Conservation (phyloP, 2,329 filamentous ascomycete genomes). For the Hypoxylon sp. region DNA sequence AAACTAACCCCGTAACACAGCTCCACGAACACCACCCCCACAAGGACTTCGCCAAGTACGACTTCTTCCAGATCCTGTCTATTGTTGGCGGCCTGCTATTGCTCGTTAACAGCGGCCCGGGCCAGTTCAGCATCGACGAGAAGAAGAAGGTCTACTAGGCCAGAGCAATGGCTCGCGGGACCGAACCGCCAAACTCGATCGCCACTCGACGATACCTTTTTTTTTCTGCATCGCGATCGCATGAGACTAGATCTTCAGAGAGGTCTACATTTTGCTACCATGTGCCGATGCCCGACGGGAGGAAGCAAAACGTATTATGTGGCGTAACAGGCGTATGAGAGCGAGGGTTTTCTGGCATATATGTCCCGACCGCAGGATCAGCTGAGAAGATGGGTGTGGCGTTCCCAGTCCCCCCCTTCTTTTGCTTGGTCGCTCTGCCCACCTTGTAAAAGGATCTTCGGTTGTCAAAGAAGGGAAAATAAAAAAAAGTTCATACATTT, state of each 20-base stretch:
- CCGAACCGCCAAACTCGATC: background rate
- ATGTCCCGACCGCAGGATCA: constrained; percentile 20
- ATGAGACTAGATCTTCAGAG: constrained; percentile 15
- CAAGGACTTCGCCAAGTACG: constrained; percentile 99
- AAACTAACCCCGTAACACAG: constrained; percentile 55
- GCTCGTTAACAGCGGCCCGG: constrained; percentile 97
- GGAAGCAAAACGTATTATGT: constrained; percentile 20
- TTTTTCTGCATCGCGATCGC: constrained; percentile 30
- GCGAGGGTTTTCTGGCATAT: constrained; percentile 4
- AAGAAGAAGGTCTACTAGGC: constrained; percentile 99
- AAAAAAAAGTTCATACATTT: constrained; percentile 21
- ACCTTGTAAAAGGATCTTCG: constrained; percentile 11
- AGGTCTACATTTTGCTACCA: constrained; percentile 10
- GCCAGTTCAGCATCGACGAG: constrained; percentile 98
- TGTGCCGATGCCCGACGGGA: constrained; percentile 24
- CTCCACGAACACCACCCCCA: constrained; percentile 98
- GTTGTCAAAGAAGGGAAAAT: constrained; percentile 5
- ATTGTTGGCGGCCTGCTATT: constrained; percentile 97
- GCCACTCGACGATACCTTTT: constrained; percentile 8
- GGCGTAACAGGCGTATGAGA: constrained; percentile 30
- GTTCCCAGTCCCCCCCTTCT: background rate
- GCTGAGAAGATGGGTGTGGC: constrained; percentile 4
- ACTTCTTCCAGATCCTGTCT: constrained; percentile 99
- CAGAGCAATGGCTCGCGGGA: background rate
- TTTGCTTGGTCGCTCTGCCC: background rate